These are phyloP conservation scores for Comarum palustre DNA, from an alignment of 306 rosid genomes.

Conservation along the genomic window DNA sequence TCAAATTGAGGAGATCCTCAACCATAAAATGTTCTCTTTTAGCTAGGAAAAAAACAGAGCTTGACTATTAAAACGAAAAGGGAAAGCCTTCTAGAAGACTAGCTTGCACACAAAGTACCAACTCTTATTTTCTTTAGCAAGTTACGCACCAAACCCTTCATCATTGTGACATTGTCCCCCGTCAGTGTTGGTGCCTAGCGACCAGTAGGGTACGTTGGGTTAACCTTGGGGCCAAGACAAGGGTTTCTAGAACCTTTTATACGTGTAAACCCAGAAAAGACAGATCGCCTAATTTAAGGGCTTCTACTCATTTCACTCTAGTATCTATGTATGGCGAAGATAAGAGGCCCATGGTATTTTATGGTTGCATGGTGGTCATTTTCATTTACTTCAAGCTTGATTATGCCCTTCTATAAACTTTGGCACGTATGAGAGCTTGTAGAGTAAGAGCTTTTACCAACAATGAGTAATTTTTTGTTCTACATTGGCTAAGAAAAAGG, in stretches of 20 bases:
- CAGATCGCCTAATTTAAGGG: background rate
- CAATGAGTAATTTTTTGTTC: background rate
- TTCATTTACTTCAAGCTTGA: constrained; percentile 9
- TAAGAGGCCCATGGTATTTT: background rate
- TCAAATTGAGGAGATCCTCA: background rate
- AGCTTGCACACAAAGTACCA: background rate
- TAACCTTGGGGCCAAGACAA: background rate
- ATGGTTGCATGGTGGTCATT: constrained; percentile 15
- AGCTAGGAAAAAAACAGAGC: background rate
- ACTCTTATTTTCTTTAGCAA: background rate
- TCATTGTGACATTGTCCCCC: background rate
- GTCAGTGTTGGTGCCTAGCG: background rate
- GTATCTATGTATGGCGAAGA: background rate
- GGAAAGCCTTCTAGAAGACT: constrained; percentile 11
- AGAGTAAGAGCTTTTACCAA: background rate
- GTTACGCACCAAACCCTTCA: background rate
- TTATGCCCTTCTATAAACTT: constrained; percentile 9
- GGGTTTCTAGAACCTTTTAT: constrained; percentile 12
- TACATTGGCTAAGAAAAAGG: background rate
- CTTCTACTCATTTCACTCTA: background rate
- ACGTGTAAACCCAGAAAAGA: background rate
- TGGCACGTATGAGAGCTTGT: background rate
- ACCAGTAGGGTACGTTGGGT: background rate
- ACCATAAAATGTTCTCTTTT: background rate
- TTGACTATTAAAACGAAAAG: background rate